These are phyloP conservation scores for Pisolithus thermaeus DNA, from an alignment of 1,284 basidiomycete genomes.

Conservation along the genomic window DNA sequence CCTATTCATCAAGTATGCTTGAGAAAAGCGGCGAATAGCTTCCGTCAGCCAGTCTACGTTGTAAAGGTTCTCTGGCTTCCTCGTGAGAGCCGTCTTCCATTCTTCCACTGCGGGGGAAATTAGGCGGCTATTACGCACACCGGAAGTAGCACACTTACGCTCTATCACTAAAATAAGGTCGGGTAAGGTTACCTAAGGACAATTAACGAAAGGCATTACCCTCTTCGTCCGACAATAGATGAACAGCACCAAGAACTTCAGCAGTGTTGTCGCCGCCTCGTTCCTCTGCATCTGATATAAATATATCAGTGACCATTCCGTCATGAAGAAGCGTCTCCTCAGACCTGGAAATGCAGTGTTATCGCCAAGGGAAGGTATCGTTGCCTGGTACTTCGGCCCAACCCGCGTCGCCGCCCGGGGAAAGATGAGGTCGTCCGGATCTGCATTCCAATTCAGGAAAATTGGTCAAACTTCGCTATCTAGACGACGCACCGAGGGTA, in stretches of 20 bases:
- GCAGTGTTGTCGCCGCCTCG: conserved; percentile 72
- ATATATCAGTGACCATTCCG: conserved; percentile 13
- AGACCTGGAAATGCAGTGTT: conserved; percentile 31
- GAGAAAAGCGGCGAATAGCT: conserved; percentile 60
- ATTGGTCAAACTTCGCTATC: conserved; percentile 13
- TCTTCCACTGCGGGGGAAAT: conserved; percentile 46
- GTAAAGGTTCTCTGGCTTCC: conserved; percentile 41
- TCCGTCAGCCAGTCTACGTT: conserved; percentile 79
- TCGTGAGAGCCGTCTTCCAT: conserved; percentile 47
- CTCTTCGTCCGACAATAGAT: conserved; percentile 58
- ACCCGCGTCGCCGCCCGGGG: conserved; percentile 85
- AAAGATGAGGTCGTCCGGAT: conserved; percentile 93
- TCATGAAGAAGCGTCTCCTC: conserved; percentile 19
- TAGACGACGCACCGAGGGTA: conserved; percentile 61
- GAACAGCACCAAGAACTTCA: conserved; percentile 61
- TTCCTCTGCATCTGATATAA: conserved; percentile 37
- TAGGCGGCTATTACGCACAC: conserved; percentile 7
- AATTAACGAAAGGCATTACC: conserved; percentile 35
- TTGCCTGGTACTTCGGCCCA: conserved; percentile 83
- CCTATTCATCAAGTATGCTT: conserved; percentile 49
- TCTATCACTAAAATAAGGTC: conserved; percentile 18
- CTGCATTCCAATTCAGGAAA: conserved; percentile 36
- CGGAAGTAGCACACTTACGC: conserved; percentile 16
- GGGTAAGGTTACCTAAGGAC: conserved; percentile 15
- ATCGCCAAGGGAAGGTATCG: conserved; percentile 40